phyloP scores from a whole-genome alignment of 495 filamentous ascomycete species.

The Xylaria sp. region DNA sequence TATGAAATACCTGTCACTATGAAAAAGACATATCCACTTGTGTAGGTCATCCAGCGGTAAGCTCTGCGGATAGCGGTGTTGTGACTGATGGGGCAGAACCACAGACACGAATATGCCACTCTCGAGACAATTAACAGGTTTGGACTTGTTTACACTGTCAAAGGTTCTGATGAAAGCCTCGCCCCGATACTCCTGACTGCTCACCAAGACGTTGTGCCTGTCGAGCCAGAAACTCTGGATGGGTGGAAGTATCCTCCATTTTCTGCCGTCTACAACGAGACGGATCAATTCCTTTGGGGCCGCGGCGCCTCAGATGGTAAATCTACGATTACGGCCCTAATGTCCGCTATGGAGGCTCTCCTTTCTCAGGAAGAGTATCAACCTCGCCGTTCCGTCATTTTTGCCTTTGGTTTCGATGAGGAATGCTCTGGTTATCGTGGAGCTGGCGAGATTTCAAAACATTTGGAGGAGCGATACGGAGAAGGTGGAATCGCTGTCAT shows the following conservation, averaged over 20 bases:
- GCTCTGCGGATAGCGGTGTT: background rate
- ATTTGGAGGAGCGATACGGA: constrained; percentile 59
- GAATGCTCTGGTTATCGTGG: constrained; percentile 64
- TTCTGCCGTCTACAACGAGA: constrained; percentile 53
- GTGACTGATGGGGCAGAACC: background rate
- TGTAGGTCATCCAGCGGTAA: constrained; percentile 29
- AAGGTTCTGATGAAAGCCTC: constrained; percentile 54
- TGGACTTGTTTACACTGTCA: constrained; percentile 63
- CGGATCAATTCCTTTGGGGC: constrained; percentile 70
- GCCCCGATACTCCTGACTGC: constrained; percentile 68
- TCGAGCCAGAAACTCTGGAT: constrained; percentile 43
- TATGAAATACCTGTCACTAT: constrained; percentile 49
- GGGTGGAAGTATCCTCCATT: constrained; percentile 66
- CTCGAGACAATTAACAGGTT: constrained; percentile 64
- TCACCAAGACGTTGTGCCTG: constrained; percentile 68
- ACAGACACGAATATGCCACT: constrained; percentile 36
- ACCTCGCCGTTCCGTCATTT: constrained; percentile 60
- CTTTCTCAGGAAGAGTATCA: constrained; percentile 55
- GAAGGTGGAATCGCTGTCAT: constrained; percentile 61
- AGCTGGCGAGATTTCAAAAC: constrained; percentile 56
- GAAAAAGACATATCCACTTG: constrained; percentile 48
- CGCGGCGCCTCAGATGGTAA: constrained; percentile 65
- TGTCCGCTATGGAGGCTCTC: constrained; percentile 62
- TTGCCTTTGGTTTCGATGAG: constrained; percentile 69
- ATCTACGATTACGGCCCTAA: constrained; percentile 63